Percentiles rank a stretch among this genome's conserved stretches.
phyloP scores from a whole-genome alignment of 148 eudicot species.

The Selenicereus undatus region DNA sequence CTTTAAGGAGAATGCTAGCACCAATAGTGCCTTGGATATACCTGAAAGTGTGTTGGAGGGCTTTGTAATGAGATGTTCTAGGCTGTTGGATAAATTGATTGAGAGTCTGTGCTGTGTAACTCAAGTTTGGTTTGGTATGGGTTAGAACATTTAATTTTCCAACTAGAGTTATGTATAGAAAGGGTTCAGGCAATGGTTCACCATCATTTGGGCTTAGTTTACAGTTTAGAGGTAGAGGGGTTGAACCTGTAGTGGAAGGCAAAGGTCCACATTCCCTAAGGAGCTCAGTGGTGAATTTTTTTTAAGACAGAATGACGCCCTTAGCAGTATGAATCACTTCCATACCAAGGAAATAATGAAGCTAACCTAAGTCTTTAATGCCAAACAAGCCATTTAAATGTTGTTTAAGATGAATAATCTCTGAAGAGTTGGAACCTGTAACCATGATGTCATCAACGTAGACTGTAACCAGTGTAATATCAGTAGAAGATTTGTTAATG shows the following conservation, averaged over 20 bases:
- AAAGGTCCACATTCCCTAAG: too few relatives aligned
- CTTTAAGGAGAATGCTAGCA: neutral
- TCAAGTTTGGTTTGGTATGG: neutral
- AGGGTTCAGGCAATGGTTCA: neutral
- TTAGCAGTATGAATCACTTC: too few relatives aligned
- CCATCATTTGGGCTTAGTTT: neutral
- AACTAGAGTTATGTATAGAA: neutral
- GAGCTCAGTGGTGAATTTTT: too few relatives aligned
- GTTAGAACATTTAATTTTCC: neutral
- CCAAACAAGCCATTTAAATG: too few relatives aligned
- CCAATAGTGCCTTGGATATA: neutral
- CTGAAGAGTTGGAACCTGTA: too few relatives aligned
- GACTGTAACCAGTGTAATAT: too few relatives aligned
- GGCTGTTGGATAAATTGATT: neutral
- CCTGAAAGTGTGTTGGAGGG: neutral
- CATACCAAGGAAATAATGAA: too few relatives aligned
- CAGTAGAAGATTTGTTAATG: too few relatives aligned
- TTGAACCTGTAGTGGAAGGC: neutral
- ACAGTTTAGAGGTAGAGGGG: neutral
- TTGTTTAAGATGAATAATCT: too few relatives aligned
- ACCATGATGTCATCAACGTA: too few relatives aligned
- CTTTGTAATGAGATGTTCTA: neutral
- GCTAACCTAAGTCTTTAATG: too few relatives aligned
- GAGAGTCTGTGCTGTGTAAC: neutral
- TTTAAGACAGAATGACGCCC: too few relatives aligned